Evolutionary conservation across 2,329 filamentous ascomycete genomes (phyloP).

Genomic region (Fusarium sp.): DNA sequence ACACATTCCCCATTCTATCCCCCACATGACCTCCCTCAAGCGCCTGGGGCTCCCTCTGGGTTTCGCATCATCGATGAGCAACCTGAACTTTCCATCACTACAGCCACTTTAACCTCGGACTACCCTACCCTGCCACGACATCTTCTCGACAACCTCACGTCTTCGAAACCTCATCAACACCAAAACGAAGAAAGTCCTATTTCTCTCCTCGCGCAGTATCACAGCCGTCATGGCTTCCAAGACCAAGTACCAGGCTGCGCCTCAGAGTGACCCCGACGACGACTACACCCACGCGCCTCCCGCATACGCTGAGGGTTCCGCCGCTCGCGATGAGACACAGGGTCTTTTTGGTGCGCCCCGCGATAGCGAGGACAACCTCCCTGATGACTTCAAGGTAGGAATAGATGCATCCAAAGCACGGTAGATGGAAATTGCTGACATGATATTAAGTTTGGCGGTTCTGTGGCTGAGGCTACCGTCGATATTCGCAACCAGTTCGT

Average conservation of each 20-base stretch:
- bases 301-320: constrained; percentile 74
- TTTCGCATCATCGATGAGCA: constrained; percentile 43
- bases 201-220: neutral
- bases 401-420: neutral
- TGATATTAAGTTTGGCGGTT: constrained; percentile 80
- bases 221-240: constrained; percentile 73
- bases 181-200: neutral
- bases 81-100: constrained; percentile 36
- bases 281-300: constrained; percentile 86
- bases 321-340: constrained; percentile 64
- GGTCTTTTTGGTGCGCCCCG: constrained; percentile 78
- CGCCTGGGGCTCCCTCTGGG: constrained; percentile 15
- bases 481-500: constrained; percentile 98
- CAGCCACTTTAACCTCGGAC: constrained; percentile 20
- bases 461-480: constrained; percentile 91
- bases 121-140: constrained; percentile 2
- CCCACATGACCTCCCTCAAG: constrained; percentile 45
- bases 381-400: constrained; percentile 93
- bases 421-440: constrained; percentile 29
- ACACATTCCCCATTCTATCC: constrained; percentile 24
- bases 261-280: constrained; percentile 88
- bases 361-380: constrained; percentile 88
- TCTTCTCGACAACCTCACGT: neutral
- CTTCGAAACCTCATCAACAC: neutral
- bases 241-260: constrained; percentile 85